Evolutionary conservation across 768 basidiomycete species (phyloP).

Genomic region (Boletales sp.): DNA sequence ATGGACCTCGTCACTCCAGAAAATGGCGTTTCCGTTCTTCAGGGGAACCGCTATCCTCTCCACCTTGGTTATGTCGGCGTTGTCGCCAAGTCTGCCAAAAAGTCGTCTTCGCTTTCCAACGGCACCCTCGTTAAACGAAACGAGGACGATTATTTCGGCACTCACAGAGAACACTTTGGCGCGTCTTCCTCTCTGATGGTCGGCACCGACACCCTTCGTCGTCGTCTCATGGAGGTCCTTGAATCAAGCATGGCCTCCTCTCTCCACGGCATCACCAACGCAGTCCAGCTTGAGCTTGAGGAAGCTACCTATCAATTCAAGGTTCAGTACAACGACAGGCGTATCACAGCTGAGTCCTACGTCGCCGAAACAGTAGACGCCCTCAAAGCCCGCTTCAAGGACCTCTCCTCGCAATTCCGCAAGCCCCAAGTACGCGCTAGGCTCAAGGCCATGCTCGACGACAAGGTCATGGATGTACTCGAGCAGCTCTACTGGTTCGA

Average conservation of each 20-base stretch:
- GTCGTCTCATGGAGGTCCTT: slow-evolving; percentile 92
- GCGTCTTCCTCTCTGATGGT: slow-evolving; percentile 70
- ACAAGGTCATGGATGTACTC: slow-evolving; percentile 94
- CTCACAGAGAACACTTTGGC: slow-evolving; percentile 61
- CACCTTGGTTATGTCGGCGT: slow-evolving; percentile 98
- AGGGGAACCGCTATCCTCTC: slow-evolving; percentile 93
- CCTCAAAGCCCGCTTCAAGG: slow-evolving; percentile 87
- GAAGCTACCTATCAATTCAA: slow-evolving; percentile 99
- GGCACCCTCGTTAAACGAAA: slow-evolving; percentile 49
- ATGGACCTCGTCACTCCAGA: slow-evolving; percentile 95
- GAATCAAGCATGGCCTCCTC: slow-evolving; percentile 98
- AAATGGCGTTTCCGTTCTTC: slow-evolving; percentile 74
- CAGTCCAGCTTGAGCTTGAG: slow-evolving; percentile 94
- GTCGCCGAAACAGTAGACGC: slow-evolving; percentile 96
- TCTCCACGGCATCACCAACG: slow-evolving; percentile 93
- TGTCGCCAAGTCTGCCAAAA: slow-evolving; percentile 76
- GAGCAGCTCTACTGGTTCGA: slow-evolving; percentile 98
- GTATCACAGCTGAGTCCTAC: slow-evolving; percentile 93
- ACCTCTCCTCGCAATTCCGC: slow-evolving; percentile 79
- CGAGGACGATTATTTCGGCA: slow-evolving; percentile 67
- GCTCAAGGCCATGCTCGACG: slow-evolving; percentile 91
- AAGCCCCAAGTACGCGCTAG: slow-evolving; percentile 86
- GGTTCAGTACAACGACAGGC: slow-evolving; percentile 95
- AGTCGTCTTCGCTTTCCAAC: slow-evolving; percentile 32
- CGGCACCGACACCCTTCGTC: slow-evolving; percentile 86